Evolutionary conservation across 495 filamentous ascomycete genomes (phyloP), one percentile per base, ranked within the genome.

Genomic region (Neurospora pannonica): DNA sequence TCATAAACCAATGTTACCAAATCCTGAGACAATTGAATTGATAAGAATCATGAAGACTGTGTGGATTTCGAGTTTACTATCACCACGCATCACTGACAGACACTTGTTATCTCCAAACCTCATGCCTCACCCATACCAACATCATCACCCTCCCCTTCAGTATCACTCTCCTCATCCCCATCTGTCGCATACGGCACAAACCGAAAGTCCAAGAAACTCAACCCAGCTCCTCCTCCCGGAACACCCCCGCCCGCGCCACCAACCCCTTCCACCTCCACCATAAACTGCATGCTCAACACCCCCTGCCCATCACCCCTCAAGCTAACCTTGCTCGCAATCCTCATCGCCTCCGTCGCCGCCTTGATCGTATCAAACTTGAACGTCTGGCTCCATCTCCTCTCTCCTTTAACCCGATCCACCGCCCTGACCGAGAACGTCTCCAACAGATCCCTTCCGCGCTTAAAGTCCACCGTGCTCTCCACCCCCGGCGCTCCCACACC

Each of bases 241-340:
- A 67, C 13, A 19, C 28, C 54, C 13, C 28, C 54, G 7, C 54
- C 28, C 54, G 54, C 54, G 1, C 54, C 54, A 17, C 28, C 28
- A 9, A 73, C 74, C 31, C 89, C 88, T 73, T 91, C 89, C 17
- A 92, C 82, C 80, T 97, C 94, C 40, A 99, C 91, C 94, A 99
- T 97, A 77, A 99, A 97, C 82, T 99, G 96, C 79, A 98, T 84
- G 81, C 93, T 98, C 75, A 99, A 82, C 19, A 98, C 95, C 0
- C 96, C 96, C 81, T 94, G 91, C 13, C 87, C 85, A 84, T 99
- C 96, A 7, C 92, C 90, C 7, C 96, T 86, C 74, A 99, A 89
- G 79, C 94, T 97, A 34, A 98, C 95, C 81, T 98, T 99, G 72
- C 87, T 93, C 31, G 96, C 94, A 62, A 93, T 88, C 38, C 89